phyloP scores from a whole-genome alignment of 768 basidiomycete genomes.

The Amanita jacksonii region DNA sequence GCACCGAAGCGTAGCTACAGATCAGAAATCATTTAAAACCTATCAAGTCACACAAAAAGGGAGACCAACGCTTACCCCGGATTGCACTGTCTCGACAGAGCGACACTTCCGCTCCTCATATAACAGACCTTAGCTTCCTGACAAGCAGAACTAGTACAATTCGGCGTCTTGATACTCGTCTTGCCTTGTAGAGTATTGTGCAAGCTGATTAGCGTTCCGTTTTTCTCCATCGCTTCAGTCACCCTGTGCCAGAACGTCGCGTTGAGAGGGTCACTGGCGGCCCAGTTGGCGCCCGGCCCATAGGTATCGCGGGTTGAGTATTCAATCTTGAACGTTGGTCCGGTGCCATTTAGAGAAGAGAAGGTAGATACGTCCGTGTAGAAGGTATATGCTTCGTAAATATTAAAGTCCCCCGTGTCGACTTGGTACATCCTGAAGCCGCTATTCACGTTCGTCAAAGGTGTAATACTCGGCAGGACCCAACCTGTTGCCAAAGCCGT shows the following conservation, averaged over 20 bases:
- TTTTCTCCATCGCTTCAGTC: constrained; percentile 40
- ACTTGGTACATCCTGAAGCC: constrained; percentile 70
- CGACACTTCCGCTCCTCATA: constrained; percentile 48
- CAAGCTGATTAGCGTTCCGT: neutral
- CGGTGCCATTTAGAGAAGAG: constrained; percentile 45
- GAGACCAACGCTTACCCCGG: too few relatives aligned
- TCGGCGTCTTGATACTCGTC: constrained; percentile 38
- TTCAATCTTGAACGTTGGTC: constrained; percentile 57
- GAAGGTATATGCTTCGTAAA: constrained; percentile 71
- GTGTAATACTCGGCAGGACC: constrained; percentile 63
- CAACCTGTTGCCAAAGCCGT: constrained; percentile 17
- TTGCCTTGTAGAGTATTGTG: constrained; percentile 67
- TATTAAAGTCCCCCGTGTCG: constrained; percentile 52
- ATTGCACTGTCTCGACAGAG: constrained; percentile 21
- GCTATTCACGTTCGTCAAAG: constrained; percentile 61
- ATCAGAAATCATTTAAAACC: too few relatives aligned
- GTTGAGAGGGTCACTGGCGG: constrained; percentile 56
- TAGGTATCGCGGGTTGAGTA: constrained; percentile 66
- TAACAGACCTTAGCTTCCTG: constrained; percentile 65
- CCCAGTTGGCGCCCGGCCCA: constrained; percentile 46
- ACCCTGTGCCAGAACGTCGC: constrained; percentile 80
- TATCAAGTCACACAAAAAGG: too few relatives aligned
- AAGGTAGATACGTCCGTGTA: constrained; percentile 51
- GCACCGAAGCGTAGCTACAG: too few relatives aligned
- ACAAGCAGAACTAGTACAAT: constrained; percentile 52